Base-by-base conservation (phyloP, 73 alveolate genomes). In the Breviolum minutum region DNA sequence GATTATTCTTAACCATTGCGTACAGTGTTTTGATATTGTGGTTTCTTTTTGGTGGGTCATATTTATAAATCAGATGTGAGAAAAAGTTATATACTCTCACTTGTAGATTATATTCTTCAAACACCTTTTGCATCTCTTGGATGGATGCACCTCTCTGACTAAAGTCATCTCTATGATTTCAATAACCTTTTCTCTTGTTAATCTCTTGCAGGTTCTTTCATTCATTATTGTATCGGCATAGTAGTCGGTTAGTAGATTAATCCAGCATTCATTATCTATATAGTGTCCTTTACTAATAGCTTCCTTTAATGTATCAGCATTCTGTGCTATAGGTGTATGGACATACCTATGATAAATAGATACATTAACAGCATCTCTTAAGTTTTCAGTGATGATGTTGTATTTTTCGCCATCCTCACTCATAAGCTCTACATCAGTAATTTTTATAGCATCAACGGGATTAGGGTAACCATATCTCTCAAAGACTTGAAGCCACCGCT, bases 151-250 rank as follows among this genome's bases (percentile, higher is more conserved):
- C 89, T 40, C 48, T 81, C 32, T 40, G 29, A 81, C 14, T 24
- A 32, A 81, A 81, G 24, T 81, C 89, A 81, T 40, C 24, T 81
- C 89, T 81, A 81, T 81, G 69, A 81, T 81, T 48, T 81, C 89
- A 32, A 30, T 81, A 8, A 81, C 69, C 30, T 32, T 81, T 0
- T 81, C 89, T 81, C 66, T 81, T 30, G 89, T 81, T 17, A 81
- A 48, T 48, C 89, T 81, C 27, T 81, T 81, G 24, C 89, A 1
- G 32, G 70, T 81, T 30, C 69, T 81, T 48, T 81, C 89, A 81
- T 19, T 48, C 89, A 81, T 81, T 10, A 40, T 16, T 81, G 89
- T 81, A 81, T 81, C 69, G 8, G 70, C 66, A 81, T 81, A 81
- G 48, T 40, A 30, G 69, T 77, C 86, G 16, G 63, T 77, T 26